phyloP scores from a whole-genome alignment of 1,139 yeast genomes.

The Geotrichum candidum region DNA sequence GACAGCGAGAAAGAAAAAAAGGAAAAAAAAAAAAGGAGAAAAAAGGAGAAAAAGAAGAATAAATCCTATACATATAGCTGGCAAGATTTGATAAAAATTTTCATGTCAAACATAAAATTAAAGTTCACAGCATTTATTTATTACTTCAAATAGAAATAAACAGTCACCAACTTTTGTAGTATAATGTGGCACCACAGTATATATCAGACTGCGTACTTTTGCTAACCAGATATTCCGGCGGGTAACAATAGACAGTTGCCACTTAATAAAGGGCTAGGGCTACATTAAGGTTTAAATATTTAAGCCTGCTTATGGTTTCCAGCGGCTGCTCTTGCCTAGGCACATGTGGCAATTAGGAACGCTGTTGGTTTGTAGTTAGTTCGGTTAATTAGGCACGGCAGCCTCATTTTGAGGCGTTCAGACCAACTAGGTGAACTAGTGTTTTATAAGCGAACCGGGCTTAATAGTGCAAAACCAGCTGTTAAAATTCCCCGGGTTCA shows the following conservation, averaged over 20 bases:
- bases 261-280: not conserved
- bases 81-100: not conserved
- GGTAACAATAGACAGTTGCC: not conserved
- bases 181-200: not conserved
- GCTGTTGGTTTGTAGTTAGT: no score
- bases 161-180: not conserved
- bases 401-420: no score
- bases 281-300: not conserved
- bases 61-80: not conserved
- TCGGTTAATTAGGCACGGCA: no score
- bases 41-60: not conserved
- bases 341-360: no score
- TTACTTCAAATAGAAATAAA: not conserved
- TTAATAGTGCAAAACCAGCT: no score
- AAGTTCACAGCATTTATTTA: not conserved
- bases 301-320: no score
- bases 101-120: not conserved
- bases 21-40: constrained; percentile 18
- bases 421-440: no score
- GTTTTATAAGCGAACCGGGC: no score
- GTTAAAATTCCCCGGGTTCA: no score
- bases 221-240: not conserved
- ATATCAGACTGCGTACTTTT: not conserved
- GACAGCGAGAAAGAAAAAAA: constrained; percentile 33
- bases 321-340: no score